These are phyloP conservation scores for Aureoboletus auriporus DNA, from an alignment of 768 basidiomycete genomes.

Conservation along the genomic window DNA sequence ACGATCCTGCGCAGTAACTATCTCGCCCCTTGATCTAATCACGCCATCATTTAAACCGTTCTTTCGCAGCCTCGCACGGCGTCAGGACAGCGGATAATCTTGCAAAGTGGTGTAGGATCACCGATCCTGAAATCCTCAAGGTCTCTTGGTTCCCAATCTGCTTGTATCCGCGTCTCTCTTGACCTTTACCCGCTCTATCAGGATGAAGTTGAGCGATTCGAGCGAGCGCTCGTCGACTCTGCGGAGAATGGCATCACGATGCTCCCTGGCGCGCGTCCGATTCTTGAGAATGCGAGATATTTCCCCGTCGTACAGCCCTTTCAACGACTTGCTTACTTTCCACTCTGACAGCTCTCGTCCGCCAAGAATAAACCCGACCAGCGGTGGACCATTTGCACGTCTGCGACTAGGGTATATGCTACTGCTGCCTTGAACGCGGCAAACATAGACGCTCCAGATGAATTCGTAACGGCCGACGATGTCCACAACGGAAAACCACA, in stretches of 20 bases:
- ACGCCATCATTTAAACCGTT: background rate
- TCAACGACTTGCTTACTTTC: slow-evolving; percentile 5
- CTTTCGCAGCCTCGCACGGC: slow-evolving; percentile 64
- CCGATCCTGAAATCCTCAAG: slow-evolving; percentile 64
- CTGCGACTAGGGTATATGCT: slow-evolving; percentile 78
- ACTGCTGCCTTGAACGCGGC: slow-evolving; percentile 62
- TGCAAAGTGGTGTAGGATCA: slow-evolving; percentile 62
- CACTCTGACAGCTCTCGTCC: slow-evolving; percentile 23
- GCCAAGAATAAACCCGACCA: slow-evolving; percentile 45
- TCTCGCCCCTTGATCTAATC: background rate
- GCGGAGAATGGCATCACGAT: slow-evolving; percentile 59
- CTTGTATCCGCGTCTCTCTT: background rate
- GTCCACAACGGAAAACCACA: slow-evolving; percentile 79
- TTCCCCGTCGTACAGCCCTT: background rate
- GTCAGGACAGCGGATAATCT: slow-evolving; percentile 83
- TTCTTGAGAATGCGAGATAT: slow-evolving; percentile 50
- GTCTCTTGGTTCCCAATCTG: slow-evolving; percentile 33
- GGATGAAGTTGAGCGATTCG: slow-evolving; percentile 76
- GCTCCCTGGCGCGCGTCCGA: slow-evolving; percentile 65
- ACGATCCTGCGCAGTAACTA: slow-evolving; percentile 59
- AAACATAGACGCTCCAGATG: slow-evolving; percentile 64
- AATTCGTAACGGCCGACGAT: slow-evolving; percentile 81
- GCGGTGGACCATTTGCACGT: slow-evolving; percentile 85
- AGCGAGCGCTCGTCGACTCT: slow-evolving; percentile 68
- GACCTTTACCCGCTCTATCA: slow-evolving; percentile 23